Evolutionary conservation across 2,329 filamentous ascomycete genomes (phyloP), one percentile per base, ranked within the genome.

Genomic region (Basipetospora chlamydospora): DNA sequence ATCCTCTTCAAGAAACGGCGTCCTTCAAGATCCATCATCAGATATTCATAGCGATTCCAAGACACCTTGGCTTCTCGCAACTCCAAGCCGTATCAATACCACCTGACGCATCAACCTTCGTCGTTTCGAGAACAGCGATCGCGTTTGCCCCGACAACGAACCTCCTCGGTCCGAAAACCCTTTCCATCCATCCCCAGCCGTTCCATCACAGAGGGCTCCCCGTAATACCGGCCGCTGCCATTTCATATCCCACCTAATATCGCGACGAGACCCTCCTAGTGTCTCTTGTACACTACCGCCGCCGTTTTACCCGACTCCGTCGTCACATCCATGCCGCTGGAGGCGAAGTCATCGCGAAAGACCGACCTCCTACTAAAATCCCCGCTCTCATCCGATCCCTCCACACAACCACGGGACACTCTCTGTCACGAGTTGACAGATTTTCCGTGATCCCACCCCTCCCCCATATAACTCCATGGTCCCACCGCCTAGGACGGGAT

Each of bases 401-500:
- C 20, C 26, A 23, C 20, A 20, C 23, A 28, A 28, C 35, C 35
- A 28, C 35, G 35, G 35, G 31, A 37, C 26, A 18, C 17, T 37
- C 35, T 37, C 35, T 37, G 35, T 37, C 35, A 37, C 35, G 26
- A 26, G 35, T 37, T 37, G 35, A 37, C 35, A 37, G 35, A 37
- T 37, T 30, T 25, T 37, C 35, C 35, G 35, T 37, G 35, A 37
- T 37, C 35, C 35, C 28, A 37, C n/a, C 20, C 28, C 34, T 46
- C 41, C 38, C 48, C 43, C 55, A 56, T 50, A 58, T 49, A 57
- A 53, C 60, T 56, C 62, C 67, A 71, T 71, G 67, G 66, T 69
- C 63, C 65, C 67, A 60, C 64, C 59, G 63, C 61, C 67, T 60
- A 64, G 69, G 66, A 63, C 69, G 63, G 71, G 69, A 70, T 72